Evolutionary conservation across 2,329 filamentous ascomycete genomes (phyloP).

Genomic region (Pseudogymnoascus sp.): DNA sequence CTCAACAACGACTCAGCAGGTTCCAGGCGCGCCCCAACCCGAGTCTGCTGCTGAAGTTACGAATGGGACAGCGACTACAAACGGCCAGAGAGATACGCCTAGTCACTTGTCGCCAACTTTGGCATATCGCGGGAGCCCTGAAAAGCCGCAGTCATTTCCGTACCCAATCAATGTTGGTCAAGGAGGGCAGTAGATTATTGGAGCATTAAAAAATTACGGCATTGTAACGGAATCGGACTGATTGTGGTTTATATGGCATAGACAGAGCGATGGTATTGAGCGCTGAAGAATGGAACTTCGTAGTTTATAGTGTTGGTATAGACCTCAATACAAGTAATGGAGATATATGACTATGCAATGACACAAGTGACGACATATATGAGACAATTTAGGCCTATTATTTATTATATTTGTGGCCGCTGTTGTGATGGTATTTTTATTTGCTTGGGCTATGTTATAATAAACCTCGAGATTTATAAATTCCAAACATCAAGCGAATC

Average conservation of each 20-base stretch:
- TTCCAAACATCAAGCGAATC: neutral
- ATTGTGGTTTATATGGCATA: neutral
- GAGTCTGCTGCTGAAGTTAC: neutral
- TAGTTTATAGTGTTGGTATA: conserved; percentile 7
- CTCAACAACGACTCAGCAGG: neutral
- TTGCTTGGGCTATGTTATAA: neutral
- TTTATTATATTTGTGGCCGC: neutral
- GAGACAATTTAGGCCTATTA: neutral
- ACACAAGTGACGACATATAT: neutral
- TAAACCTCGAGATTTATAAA: neutral
- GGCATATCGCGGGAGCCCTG: conserved; percentile 56
- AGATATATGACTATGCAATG: neutral
- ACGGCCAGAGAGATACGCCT: neutral
- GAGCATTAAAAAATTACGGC: neutral
- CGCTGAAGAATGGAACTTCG: neutral
- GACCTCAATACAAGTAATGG: conserved; percentile 1
- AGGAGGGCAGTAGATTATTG: conserved; percentile 13
- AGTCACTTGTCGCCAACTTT: conserved; percentile 32
- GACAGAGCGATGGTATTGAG: neutral
- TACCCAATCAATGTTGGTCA: conserved; percentile 23
- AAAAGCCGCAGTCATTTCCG: conserved; percentile 36
- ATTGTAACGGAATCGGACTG: neutral
- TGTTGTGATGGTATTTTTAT: neutral
- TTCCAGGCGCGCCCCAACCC: conserved; percentile 12
- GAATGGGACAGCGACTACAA: neutral